phyloP scores from a whole-genome alignment of 176 grass and related monocot genomes.

The Ampelocalamus luodianensis region DNA sequence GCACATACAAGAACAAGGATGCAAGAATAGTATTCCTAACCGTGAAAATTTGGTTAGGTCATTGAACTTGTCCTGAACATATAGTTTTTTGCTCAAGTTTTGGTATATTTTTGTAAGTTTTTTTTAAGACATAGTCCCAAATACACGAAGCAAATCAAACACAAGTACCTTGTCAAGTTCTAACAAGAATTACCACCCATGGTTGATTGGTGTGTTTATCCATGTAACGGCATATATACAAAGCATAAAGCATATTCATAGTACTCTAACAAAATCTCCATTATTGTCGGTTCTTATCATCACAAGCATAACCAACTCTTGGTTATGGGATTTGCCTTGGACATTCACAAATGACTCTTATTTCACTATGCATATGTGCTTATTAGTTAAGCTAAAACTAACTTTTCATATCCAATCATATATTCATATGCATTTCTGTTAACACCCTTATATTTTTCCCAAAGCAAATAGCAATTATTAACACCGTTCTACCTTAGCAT shows the following conservation, averaged over 20 bases:
- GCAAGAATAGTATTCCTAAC: not conserved
- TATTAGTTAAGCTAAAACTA: not conserved
- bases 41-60: not conserved
- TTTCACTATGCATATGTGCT: not conserved
- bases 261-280: not conserved
- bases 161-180: not conserved
- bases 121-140: not conserved
- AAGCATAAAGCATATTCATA: not conserved
- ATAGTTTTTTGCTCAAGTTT: not conserved
- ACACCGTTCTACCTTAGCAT: not conserved
- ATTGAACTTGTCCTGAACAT: not conserved
- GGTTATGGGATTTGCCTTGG: not conserved
- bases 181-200: not conserved
- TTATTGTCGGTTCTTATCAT: not conserved
- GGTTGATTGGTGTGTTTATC: not conserved
- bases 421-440: not conserved
- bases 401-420: not conserved
- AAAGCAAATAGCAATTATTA: not conserved
- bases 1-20: conserved; percentile 1
- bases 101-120: not conserved
- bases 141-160: not conserved
- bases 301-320: not conserved
- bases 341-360: not conserved
- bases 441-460: not conserved
- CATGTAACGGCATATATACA: conserved; percentile 11